These are phyloP conservation scores for Pezicula radicicola DNA, from an alignment of 2,329 filamentous ascomycete genomes.

Conservation along the genomic window DNA sequence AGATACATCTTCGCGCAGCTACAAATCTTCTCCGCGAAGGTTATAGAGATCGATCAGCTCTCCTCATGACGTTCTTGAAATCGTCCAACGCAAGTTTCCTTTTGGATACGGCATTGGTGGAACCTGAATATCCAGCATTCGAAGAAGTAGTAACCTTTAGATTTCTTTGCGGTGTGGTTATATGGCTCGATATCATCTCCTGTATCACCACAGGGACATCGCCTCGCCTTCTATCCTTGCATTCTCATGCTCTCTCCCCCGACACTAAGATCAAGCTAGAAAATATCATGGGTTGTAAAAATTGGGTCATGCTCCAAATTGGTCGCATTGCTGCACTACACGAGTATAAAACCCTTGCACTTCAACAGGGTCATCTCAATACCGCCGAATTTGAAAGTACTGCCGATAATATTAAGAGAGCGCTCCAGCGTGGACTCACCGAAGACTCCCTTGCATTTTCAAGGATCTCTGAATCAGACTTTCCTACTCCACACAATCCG, in stretches of 20 bases:
- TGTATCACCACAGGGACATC: neutral
- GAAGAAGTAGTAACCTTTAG: neutral
- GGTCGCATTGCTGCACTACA: constrained; percentile 49
- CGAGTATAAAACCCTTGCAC: constrained; percentile 43
- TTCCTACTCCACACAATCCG: too few species aligned
- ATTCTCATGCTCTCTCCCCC: constrained; percentile 25
- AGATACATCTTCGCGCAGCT: too few species aligned
- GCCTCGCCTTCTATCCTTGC: too few species aligned
- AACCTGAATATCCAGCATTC: neutral
- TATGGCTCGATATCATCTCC: constrained; percentile 20
- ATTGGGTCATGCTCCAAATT: constrained; percentile 51
- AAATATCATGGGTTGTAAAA: constrained; percentile 50
- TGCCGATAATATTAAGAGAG: constrained; percentile 18
- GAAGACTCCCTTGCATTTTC: too few species aligned
- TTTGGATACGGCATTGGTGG: too few species aligned
- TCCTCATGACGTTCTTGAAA: too few species aligned
- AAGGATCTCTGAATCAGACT: neutral
- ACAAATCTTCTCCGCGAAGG: too few species aligned
- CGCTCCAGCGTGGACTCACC: constrained; percentile 4
- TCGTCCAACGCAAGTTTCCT: too few species aligned
- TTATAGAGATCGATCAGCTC: too few species aligned
- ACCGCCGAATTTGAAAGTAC: constrained; percentile 40
- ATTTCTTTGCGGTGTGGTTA: constrained; percentile 22
- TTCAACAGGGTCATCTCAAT: too few species aligned
- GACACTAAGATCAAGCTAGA: constrained; percentile 38